Evolutionary conservation across 2,329 filamentous ascomycete species (phyloP).

Genomic region (Xylariaceae sp.): DNA sequence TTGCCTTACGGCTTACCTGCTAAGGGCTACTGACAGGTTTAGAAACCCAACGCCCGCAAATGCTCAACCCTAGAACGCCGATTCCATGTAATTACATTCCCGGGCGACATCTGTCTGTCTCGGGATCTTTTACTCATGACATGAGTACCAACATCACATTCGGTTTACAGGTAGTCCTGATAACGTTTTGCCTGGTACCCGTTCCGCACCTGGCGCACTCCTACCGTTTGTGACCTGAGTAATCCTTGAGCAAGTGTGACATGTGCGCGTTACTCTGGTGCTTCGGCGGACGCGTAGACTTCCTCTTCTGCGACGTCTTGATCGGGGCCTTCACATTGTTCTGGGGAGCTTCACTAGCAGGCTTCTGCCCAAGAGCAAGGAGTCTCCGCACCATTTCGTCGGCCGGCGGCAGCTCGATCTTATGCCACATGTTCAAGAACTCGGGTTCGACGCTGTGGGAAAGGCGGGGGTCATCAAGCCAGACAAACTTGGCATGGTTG

Average conservation of each 20-base stretch:
- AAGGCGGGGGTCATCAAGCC: slow-evolving; percentile 79
- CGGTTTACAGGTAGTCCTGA: neutral
- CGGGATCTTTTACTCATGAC: neutral
- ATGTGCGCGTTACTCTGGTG: slow-evolving; percentile 89
- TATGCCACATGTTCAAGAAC: slow-evolving; percentile 79
- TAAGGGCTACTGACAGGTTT: neutral
- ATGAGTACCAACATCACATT: neutral
- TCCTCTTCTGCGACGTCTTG: slow-evolving; percentile 61
- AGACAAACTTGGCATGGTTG: slow-evolving; percentile 77
- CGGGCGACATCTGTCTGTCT: neutral
- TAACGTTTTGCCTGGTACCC: no score
- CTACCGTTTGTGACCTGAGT: slow-evolving; percentile 21
- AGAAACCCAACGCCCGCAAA: slow-evolving; percentile 8
- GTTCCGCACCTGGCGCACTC: neutral
- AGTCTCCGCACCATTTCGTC: slow-evolving; percentile 72
- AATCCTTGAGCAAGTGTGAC: slow-evolving; percentile 68
- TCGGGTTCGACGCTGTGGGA: slow-evolving; percentile 73
- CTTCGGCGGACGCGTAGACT: slow-evolving; percentile 68
- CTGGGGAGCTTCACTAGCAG: slow-evolving; percentile 74
- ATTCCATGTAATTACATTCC: slow-evolving; percentile 4
- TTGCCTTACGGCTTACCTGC: neutral
- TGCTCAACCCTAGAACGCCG: slow-evolving; percentile 10
- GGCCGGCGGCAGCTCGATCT: slow-evolving; percentile 68
- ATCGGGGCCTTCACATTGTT: slow-evolving; percentile 49
- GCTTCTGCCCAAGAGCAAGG: slow-evolving; percentile 72